Conservation (phyloP, 371 early-diverging fungal genomes). For the Sporodiniella umbellata region DNA sequence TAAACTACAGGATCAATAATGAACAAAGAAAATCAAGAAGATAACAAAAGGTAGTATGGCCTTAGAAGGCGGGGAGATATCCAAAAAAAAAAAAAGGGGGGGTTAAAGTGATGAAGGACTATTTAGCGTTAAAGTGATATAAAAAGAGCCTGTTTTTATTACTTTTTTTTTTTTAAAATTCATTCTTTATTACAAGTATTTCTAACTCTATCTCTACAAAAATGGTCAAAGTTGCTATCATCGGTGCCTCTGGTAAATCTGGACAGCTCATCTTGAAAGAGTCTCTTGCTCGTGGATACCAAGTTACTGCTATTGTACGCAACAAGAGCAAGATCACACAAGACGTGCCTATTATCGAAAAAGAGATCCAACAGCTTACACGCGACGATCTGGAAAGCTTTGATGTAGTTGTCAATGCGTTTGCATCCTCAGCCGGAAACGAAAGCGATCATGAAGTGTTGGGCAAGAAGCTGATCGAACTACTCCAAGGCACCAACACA, state of each 20-base stretch:
- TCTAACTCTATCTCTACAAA: conserved; percentile 1
- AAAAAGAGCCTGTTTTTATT: no score
- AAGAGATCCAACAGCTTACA: background rate
- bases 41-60: no score
- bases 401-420: conserved; percentile 2
- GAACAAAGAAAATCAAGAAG: no score
- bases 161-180: no score
- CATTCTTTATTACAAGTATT: no score
- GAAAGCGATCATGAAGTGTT: background rate
- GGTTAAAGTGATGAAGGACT: no score
- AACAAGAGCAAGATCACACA: conserved; percentile 3
- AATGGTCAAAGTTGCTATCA: conserved; percentile 5
- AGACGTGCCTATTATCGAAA: background rate
- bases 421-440: background rate
- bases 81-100: no score
- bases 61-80: no score
- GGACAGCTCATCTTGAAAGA: conserved; percentile 3
- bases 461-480: background rate
- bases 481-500: background rate
- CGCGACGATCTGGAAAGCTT: background rate
- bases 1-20: no score
- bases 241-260: conserved; percentile 5
- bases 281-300: background rate
- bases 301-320: conserved; percentile 3
- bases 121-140: no score